A percentile compares a stretch with the other conserved stretches of the same genome.
These are phyloP conservation scores for Shiraia bambusicola DNA, from an alignment of 2,329 filamentous ascomycete species.

Conservation along the genomic window DNA sequence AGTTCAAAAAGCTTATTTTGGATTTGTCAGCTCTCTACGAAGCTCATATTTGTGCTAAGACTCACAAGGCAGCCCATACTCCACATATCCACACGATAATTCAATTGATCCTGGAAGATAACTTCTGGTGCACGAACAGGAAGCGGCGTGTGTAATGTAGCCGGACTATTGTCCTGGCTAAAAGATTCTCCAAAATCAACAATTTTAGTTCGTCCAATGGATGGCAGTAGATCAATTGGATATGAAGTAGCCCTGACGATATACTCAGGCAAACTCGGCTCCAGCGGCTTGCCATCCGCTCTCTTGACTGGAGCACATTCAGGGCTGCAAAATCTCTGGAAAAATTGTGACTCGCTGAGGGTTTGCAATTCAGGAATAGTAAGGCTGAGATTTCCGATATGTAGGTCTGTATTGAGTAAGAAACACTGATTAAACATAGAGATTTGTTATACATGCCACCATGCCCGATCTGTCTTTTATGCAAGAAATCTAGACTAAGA, in stretches of 20 bases:
- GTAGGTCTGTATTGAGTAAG: slow-evolving; percentile 25
- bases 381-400: slow-evolving; percentile 30
- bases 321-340: slow-evolving; percentile 17
- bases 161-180: slow-evolving; percentile 16
- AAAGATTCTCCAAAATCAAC: slow-evolving; percentile 47
- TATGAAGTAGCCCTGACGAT: slow-evolving; percentile 17
- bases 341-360: slow-evolving; percentile 19
- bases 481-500: slow-evolving; percentile 19
- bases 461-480: slow-evolving; percentile 27
- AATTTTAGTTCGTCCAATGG: slow-evolving; percentile 13
- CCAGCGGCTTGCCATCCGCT: slow-evolving; percentile 20
- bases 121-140: slow-evolving; percentile 42
- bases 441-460: slow-evolving; percentile 21
- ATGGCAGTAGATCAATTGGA: background rate
- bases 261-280: slow-evolving; percentile 19
- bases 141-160: slow-evolving; percentile 40
- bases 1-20: slow-evolving; percentile 43
- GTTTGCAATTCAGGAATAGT: slow-evolving; percentile 17
- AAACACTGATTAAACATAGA: background rate
- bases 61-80: slow-evolving; percentile 32
- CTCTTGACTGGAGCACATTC: slow-evolving; percentile 17
- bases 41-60: slow-evolving; percentile 30
- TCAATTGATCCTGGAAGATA: slow-evolving; percentile 40
- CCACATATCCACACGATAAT: slow-evolving; percentile 45
- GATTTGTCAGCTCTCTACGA: slow-evolving; percentile 17